Percentiles rank a stretch among this genome's conserved stretches.
phyloP scores from a whole-genome alignment of 345 rosid genomes.

The Linum usitatissimum region DNA sequence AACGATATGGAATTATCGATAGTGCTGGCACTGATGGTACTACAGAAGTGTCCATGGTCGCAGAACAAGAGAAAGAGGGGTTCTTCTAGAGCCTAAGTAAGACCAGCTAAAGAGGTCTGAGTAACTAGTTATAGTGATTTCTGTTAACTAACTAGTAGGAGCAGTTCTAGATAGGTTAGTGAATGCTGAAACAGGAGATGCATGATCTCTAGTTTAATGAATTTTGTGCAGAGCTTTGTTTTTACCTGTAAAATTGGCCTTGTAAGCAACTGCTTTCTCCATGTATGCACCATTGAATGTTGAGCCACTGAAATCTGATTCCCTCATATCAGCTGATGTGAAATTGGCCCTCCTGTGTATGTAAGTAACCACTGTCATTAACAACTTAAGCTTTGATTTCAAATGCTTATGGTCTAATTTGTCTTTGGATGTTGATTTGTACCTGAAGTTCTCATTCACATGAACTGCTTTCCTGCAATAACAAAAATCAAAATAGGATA shows the following conservation, averaged over 20 bases:
- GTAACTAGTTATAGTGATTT: too few relatives aligned
- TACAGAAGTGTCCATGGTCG: slow-evolving; percentile 6
- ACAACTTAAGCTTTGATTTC: background rate
- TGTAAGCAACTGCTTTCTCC: slow-evolving; percentile 65
- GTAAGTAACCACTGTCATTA: slow-evolving; percentile 15
- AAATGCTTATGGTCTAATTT: too few relatives aligned
- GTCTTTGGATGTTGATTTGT: too few relatives aligned
- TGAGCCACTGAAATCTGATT: slow-evolving; percentile 88
- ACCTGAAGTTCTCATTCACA: slow-evolving; percentile 78
- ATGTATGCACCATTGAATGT: slow-evolving; percentile 89
- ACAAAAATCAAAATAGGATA: too few relatives aligned
- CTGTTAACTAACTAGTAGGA: too few relatives aligned
- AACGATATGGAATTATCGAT: background rate
- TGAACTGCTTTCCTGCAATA: slow-evolving; percentile 57
- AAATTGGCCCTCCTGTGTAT: slow-evolving; percentile 78
- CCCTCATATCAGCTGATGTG: slow-evolving; percentile 94
- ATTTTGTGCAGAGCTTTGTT: background rate
- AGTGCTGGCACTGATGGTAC: slow-evolving; percentile 10
- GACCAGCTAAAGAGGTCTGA: too few relatives aligned
- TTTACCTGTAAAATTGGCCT: slow-evolving; percentile 78
- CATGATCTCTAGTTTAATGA: too few relatives aligned
- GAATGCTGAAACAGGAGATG: too few relatives aligned
- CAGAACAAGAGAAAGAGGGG: background rate
- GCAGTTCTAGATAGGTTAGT: too few relatives aligned
- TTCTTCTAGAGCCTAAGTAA: too few relatives aligned